Conservation (phyloP, 768 basidiomycete species). For the Pulveroboletus sp. region DNA sequence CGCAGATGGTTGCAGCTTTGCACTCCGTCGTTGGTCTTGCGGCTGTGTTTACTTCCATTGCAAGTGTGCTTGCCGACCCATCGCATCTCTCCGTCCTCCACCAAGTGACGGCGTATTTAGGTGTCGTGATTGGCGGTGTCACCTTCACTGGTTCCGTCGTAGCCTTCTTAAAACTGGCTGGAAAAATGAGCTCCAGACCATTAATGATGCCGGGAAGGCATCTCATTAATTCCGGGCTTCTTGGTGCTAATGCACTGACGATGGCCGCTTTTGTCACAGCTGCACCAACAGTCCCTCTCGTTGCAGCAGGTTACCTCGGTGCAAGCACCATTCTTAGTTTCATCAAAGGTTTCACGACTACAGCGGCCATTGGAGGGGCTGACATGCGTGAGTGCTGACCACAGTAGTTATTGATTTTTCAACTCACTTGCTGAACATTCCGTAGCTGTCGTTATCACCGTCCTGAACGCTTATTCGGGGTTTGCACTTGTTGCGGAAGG, state of each 20-base stretch:
- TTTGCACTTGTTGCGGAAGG: slow-evolving; percentile 92
- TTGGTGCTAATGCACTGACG: slow-evolving; percentile 67
- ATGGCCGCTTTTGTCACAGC: slow-evolving; percentile 77
- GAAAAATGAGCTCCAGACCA: slow-evolving; percentile 74
- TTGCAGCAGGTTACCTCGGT: slow-evolving; percentile 78
- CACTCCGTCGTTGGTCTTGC: slow-evolving; percentile 91
- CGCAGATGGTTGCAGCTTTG: slow-evolving; percentile 78
- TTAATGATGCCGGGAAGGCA: slow-evolving; percentile 75
- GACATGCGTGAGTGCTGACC: slow-evolving; percentile 74
- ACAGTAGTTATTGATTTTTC: not conserved
- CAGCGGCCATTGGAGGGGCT: slow-evolving; percentile 89
- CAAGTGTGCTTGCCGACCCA: slow-evolving; percentile 70
- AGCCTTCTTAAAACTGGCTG: slow-evolving; percentile 85
- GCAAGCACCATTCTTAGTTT: slow-evolving; percentile 76
- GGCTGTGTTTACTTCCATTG: slow-evolving; percentile 84
- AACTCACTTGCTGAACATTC: slow-evolving; percentile 6
- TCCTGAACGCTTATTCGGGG: slow-evolving; percentile 87
- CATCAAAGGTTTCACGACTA: slow-evolving; percentile 83
- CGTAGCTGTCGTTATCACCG: slow-evolving; percentile 85
- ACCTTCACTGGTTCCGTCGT: slow-evolving; percentile 91
- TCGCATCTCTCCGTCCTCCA: slow-evolving; percentile 72
- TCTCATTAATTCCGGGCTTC: slow-evolving; percentile 65
- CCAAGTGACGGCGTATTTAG: slow-evolving; percentile 81
- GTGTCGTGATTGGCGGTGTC: slow-evolving; percentile 83
- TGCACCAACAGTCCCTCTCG: slow-evolving; percentile 64